A percentile compares a stretch with the other conserved stretches of the same genome.
These are phyloP conservation scores for Scedosporium apiospermum DNA, from an alignment of 2,329 filamentous ascomycete species.

Conservation along the genomic window DNA sequence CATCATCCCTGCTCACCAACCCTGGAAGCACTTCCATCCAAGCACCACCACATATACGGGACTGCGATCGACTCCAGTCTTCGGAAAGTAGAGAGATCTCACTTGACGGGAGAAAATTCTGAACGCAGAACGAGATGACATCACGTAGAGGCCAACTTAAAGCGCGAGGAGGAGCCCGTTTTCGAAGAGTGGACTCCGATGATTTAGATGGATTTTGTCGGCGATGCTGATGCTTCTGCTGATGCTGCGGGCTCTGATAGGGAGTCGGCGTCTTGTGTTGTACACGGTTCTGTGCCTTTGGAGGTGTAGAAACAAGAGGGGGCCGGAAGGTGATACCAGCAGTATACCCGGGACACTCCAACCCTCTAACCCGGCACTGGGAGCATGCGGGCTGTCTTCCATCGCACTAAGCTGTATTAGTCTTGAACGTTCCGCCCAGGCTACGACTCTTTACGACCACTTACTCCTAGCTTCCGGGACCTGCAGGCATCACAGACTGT, in stretches of 20 bases:
- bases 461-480: neutral
- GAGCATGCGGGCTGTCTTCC: neutral
- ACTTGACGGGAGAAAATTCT: conserved; percentile 12
- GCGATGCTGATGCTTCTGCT: neutral
- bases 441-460: neutral
- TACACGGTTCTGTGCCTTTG: too few species aligned
- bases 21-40: conserved; percentile 29
- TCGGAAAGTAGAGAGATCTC: conserved; percentile 2
- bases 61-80: conserved; percentile 16
- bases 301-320: neutral
- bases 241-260: neutral
- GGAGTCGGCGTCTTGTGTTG: neutral
- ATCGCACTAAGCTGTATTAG: neutral
- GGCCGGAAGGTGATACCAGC: neutral
- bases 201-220: too few species aligned
- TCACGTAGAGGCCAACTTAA: conserved; percentile 11
- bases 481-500: neutral
- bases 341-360: neutral
- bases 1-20: conserved; percentile 14
- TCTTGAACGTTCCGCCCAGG: neutral
- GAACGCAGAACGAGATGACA: conserved; percentile 15
- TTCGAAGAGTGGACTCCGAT: neutral
- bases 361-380: neutral
- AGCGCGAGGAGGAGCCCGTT: neutral
- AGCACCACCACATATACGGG: conserved; percentile 24